phyloP scores from a whole-genome alignment of 2,329 filamentous ascomycete species.

The Aspergillus sp. region DNA sequence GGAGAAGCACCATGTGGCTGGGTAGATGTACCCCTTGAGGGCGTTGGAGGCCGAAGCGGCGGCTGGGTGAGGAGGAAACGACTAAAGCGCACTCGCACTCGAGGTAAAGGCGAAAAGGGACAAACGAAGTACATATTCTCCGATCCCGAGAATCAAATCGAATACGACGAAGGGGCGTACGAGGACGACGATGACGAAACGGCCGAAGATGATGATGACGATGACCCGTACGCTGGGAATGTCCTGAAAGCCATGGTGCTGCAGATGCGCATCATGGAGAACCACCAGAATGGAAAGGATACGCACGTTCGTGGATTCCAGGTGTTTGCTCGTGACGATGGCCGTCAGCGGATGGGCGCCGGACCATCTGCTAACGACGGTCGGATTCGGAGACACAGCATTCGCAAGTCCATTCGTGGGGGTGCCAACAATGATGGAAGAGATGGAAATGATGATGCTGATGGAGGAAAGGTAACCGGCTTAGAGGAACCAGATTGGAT shows the following conservation, averaged over 20 bases:
- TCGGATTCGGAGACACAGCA: constrained; percentile 22
- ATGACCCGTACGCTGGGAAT: constrained; percentile 54
- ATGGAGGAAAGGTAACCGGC: constrained; percentile 22
- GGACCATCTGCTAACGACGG: constrained; percentile 30
- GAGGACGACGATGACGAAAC: constrained; percentile 22
- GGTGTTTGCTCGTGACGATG: constrained; percentile 60
- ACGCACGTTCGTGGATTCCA: constrained; percentile 94
- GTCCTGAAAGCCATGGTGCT: constrained; percentile 84
- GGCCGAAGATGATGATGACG: constrained; percentile 17
- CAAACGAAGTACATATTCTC: constrained; percentile 15
- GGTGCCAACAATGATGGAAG: constrained; percentile 16
- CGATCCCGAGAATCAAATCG: constrained; percentile 8
- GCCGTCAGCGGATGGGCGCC: constrained; percentile 23
- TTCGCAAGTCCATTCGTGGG: constrained; percentile 24
- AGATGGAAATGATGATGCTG: constrained; percentile 19
- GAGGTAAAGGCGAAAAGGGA: constrained; percentile 5
- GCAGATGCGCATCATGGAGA: constrained; percentile 87
- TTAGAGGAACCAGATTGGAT: constrained; percentile 46
- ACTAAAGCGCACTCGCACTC: constrained; percentile 11
- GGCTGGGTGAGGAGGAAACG: constrained; percentile 22
- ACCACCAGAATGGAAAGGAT: constrained; percentile 98
- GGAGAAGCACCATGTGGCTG: constrained; percentile 79
- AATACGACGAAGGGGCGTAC: constrained; percentile 22
- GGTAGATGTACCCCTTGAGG: constrained; percentile 74
- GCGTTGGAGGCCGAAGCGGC: constrained; percentile 49